Base-by-base conservation (phyloP, 345 rosid species). In the Populus deltoides region DNA sequence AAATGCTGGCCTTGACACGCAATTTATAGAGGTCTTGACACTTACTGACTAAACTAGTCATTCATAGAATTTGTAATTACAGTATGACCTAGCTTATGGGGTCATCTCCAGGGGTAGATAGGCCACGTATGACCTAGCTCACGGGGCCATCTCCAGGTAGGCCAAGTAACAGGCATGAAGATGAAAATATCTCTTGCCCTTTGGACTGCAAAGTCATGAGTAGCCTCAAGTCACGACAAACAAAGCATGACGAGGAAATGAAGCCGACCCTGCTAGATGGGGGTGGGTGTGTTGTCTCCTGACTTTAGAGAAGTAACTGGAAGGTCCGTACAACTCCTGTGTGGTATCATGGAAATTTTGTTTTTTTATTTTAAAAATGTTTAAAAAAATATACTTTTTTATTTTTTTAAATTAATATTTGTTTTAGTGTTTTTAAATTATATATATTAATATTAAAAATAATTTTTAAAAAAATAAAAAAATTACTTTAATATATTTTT, bases 21-120 rank as follows among this genome's bases (percentile, higher is more conserved):
- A 27, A 10, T 81, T 73, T 84, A 84, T 84, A 78, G 82, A 5
- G 68, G 78, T 33, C 27, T 72, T 29, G 15, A 31, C 18, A 8
- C 24, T 61, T 62, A 57, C 1, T 74, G 77, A 70, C 81, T 10
- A 43, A 59, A 77, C 59, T 59, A 67, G 57, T 35, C 79, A 66
- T 45, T 8, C 10, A 25, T 41, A 38, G 77, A 13, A 5, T 6
- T 20, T 62, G 35, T 68, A 59, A 72, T 79, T 72, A 72, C 78
- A 6, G 49, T 2, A 20, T 65, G 51, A 43, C 66, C 45, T 10
- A 25, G 6, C 70, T 15, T 74, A 59, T 29, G 73, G 29, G 73
- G 51, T 20, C 29, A 57, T n/a, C 25, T 57, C 63, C 63, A 9
- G 29, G 47, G 2, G 47, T 41, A 41, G 47, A 41, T 9, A 39